These are phyloP conservation scores for Hyphochytrium catenoides DNA, from an alignment of 352 stramenopile genomes.

Conservation along the genomic window DNA sequence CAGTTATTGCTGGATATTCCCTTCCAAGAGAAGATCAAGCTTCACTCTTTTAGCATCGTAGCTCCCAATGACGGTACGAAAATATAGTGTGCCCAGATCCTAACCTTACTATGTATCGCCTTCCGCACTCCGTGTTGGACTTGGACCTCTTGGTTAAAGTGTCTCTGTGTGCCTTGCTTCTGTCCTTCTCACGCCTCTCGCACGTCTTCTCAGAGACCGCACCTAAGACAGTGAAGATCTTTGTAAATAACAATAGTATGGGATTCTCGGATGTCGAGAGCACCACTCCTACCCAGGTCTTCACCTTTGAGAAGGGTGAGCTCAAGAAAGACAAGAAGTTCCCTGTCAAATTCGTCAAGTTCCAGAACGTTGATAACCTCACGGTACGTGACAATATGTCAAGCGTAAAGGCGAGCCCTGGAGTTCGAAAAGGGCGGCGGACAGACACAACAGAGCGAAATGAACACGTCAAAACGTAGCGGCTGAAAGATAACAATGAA, in stretches of 20 bases:
- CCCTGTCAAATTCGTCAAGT: conserved; percentile 48
- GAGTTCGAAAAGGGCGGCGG: too few relatives aligned
- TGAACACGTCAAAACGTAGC: too few relatives aligned
- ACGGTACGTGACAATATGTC: too few relatives aligned
- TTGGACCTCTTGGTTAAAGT: too few relatives aligned
- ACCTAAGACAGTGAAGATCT: conserved; percentile 33
- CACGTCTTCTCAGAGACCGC: conserved; percentile 15
- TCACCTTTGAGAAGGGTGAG: too few relatives aligned
- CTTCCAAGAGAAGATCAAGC: conserved; percentile 47
- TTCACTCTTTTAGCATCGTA: conserved; percentile 37
- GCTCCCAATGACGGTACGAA: conserved; percentile 19
- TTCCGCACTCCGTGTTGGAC: too few relatives aligned
- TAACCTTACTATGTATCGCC: neutral
- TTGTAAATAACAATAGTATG: conserved; percentile 35
- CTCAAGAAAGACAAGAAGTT: conserved; percentile 18
- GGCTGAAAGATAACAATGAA: too few relatives aligned
- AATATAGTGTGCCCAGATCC: neutral
- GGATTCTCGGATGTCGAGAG: conserved; percentile 35
- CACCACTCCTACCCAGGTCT: conserved; percentile 40
- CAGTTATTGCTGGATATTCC: conserved; percentile 50
- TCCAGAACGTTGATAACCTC: conserved; percentile 41
- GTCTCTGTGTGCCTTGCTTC: neutral
- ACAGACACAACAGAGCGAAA: too few relatives aligned
- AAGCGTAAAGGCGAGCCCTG: too few relatives aligned
- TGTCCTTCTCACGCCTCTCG: neutral